A percentile compares a stretch with the other conserved stretches of the same genome.
These are phyloP conservation scores for Trypethelium eluteriae DNA, from an alignment of 495 filamentous ascomycete species.

Conservation along the genomic window DNA sequence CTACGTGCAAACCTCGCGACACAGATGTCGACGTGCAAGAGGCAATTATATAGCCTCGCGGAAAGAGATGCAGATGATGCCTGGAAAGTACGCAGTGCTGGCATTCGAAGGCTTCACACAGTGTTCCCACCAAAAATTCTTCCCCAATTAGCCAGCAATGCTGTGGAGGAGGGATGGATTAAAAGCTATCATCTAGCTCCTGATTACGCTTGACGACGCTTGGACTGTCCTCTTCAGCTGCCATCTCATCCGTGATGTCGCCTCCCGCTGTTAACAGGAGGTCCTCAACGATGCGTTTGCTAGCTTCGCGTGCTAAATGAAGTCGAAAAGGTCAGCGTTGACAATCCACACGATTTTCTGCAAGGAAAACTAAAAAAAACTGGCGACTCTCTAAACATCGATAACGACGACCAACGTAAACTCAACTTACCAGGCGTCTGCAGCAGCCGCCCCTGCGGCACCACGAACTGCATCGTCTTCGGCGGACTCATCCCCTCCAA, in stretches of 20 bases:
- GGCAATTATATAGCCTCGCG: too few relatives aligned
- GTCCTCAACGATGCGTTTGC: conserved; percentile 84
- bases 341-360: not conserved
- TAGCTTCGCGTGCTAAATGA: conserved; percentile 66
- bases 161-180: not conserved
- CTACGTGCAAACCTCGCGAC: too few relatives aligned
- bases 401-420: not conserved
- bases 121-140: not conserved
- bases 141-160: not conserved
- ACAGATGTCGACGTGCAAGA: too few relatives aligned
- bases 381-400: not conserved
- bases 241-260: conserved; percentile 38
- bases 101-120: too few relatives aligned
- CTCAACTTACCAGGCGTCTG: conserved; percentile 73
- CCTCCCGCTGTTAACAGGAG: conserved; percentile 78
- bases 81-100: too few relatives aligned
- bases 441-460: conserved; percentile 77
- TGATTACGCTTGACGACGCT: conserved; percentile 12
- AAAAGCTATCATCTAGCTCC: conserved; percentile 14
- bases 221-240: conserved; percentile 17
- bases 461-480: conserved; percentile 93
- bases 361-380: not conserved
- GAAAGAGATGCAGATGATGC: too few relatives aligned
- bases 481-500: conserved; percentile 67
- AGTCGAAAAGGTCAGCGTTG: conserved; percentile 26